Evolutionary conservation across 352 stramenopile species (phyloP), one percentile per base, ranked within the genome.

Genomic region (Globisporangium splendens): DNA sequence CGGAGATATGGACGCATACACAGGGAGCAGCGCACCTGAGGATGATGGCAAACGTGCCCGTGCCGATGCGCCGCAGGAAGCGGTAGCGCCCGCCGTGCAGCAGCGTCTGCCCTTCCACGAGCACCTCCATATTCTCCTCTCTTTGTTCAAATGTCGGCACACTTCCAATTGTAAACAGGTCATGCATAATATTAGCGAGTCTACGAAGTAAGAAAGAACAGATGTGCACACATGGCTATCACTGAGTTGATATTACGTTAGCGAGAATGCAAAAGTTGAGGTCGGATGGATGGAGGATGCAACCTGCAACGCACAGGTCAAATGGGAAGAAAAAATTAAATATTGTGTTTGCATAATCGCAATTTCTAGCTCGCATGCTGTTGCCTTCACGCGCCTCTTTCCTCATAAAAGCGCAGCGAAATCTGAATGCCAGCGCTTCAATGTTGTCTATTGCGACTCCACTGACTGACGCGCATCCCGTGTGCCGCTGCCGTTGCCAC

Each of bases 91-190:
- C 80, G 51, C 66, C 63, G 33, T 69, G 69, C 41, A 90, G 66
- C 54, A 86, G 66, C 56, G 79, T 90, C 56, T 88, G 78, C 10
- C 82, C 79, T 66, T 92, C 80, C 44, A 88, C 77, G 7, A 88
- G 54, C 22, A 73, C 66, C 41, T 58, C 47, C 55, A 56, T 64
- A 8, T 13, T 51, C 11, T 31, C 46, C 24, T 51, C 11, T 31
- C 46, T 3, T 44, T 44, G 13, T 18, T n/a, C 17, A 17, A 13
- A 13, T 43, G 12, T 44, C n/a, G 39, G 13, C 17, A 12, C 39
- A 13, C 13, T 44, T 44, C 38, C 10, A 18, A n/a, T 44, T 44
- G 35, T 3, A 44, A 44, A 18, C 3, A 44, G 39, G 17, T 35
- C 28, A 8, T 8, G 28, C 3, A 44, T 11, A 4, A 44, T 8